Conservation (phyloP, 495 filamentous ascomycete genomes). For the Parathielavia appendiculata region DNA sequence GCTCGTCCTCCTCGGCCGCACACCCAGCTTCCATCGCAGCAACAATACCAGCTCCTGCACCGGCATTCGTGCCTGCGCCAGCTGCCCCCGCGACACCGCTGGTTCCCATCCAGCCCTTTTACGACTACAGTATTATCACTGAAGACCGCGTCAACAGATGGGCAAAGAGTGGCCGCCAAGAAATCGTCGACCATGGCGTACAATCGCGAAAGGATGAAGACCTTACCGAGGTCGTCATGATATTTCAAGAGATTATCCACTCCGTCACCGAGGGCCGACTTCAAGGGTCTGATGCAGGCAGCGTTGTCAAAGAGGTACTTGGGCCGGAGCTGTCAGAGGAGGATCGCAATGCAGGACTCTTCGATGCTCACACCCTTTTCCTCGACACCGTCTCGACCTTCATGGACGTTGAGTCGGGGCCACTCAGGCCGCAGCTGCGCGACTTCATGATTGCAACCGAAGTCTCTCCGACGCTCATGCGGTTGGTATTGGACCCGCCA, state of each 20-base stretch:
- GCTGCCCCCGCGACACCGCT: slow-evolving; percentile 21
- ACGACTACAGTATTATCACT: slow-evolving; percentile 47
- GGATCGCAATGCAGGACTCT: slow-evolving; percentile 37
- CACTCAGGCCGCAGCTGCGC: slow-evolving; percentile 39
- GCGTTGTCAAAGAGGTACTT: slow-evolving; percentile 67
- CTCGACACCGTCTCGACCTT: slow-evolving; percentile 76
- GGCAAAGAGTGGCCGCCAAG: slow-evolving; percentile 46
- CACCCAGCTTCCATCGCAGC: slow-evolving; percentile 11
- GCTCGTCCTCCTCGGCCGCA: slow-evolving; percentile 39
- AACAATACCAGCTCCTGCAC: background rate
- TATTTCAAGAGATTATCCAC: slow-evolving; percentile 82
- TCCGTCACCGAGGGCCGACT: slow-evolving; percentile 66
- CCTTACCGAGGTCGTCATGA: slow-evolving; percentile 54
- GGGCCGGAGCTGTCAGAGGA: slow-evolving; percentile 47
- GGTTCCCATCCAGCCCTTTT: slow-evolving; percentile 34
- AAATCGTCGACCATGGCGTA: slow-evolving; percentile 46
- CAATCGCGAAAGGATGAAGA: slow-evolving; percentile 62
- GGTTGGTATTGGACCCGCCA: slow-evolving; percentile 73
- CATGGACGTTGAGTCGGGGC: slow-evolving; percentile 57
- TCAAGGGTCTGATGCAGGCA: slow-evolving; percentile 62
- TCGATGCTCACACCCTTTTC: slow-evolving; percentile 67
- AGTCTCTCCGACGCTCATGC: slow-evolving; percentile 66
- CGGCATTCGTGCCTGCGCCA: slow-evolving; percentile 1
- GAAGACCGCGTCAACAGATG: slow-evolving; percentile 44
- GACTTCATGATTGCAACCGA: slow-evolving; percentile 62